Conservation (phyloP, 73 alveolate genomes). For the Tetrahymena thermophila region DNA sequence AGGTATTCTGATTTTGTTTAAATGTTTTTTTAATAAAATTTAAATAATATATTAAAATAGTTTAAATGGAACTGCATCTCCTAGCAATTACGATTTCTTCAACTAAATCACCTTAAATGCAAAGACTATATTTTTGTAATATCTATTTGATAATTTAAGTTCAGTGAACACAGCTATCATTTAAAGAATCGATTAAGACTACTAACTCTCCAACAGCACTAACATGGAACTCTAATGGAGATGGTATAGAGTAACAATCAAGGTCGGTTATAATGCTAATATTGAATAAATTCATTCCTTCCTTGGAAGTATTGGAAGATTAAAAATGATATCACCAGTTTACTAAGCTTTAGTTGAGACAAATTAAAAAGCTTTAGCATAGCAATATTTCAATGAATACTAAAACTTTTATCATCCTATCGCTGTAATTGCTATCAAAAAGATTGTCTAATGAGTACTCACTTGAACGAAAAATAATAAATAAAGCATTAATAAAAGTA, state of each 20-base stretch:
- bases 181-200: conserved; percentile 13
- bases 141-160: conserved; percentile 5
- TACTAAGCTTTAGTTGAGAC: conserved; percentile 29
- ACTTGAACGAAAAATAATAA: too few species aligned
- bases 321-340: conserved; percentile 46
- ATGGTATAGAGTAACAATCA: neutral
- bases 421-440: conserved; percentile 24
- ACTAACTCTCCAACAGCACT: conserved; percentile 1
- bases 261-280: neutral
- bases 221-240: neutral
- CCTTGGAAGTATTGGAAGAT: conserved; percentile 44
- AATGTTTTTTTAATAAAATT: neutral
- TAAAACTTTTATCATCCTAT: conserved; percentile 51
- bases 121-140: conserved; percentile 40
- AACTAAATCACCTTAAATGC: conserved; percentile 5
- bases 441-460: neutral
- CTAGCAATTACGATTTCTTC: conserved; percentile 12
- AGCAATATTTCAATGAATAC: conserved; percentile 30
- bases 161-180: neutral
- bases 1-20: neutral
- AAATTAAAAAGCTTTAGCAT: conserved; percentile 15
- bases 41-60: neutral
- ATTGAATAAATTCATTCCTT: conserved; percentile 15
- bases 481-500: too few species aligned
- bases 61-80: conserved; percentile 3